Conservation (phyloP, 2,329 filamentous ascomycete genomes). For the Colletotrichum somersetense region DNA sequence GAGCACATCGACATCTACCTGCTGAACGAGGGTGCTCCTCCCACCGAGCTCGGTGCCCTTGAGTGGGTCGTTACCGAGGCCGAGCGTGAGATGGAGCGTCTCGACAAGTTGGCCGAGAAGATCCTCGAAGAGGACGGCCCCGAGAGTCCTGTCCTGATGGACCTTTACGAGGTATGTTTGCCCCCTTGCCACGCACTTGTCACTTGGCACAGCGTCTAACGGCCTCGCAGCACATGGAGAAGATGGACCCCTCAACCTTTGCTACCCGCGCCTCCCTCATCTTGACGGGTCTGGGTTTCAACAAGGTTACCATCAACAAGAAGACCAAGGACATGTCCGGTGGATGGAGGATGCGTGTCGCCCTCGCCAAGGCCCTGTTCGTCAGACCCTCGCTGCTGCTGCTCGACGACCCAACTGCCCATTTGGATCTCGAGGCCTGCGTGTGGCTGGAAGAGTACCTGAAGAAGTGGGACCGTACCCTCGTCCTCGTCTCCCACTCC, state of each 20-base stretch:
- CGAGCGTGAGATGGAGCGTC: slow-evolving; percentile 88
- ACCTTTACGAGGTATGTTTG: slow-evolving; percentile 88
- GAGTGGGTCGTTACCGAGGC: slow-evolving; percentile 98
- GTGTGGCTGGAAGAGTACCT: slow-evolving; percentile 99
- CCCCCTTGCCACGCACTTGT: accelerated
- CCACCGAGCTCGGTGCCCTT: slow-evolving; percentile 87
- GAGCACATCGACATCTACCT: slow-evolving; percentile 98
- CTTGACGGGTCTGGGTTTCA: slow-evolving; percentile 98
- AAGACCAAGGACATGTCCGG: slow-evolving; percentile 99
- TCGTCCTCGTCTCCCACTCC: slow-evolving; percentile 96
- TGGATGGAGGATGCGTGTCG: slow-evolving; percentile 99
- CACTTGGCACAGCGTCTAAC: slow-evolving; percentile 30
- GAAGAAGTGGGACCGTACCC: slow-evolving; percentile 99
- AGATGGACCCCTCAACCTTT: slow-evolving; percentile 98
- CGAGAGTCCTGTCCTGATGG: slow-evolving; percentile 89
- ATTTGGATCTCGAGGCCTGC: slow-evolving; percentile 99
- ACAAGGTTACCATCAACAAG: slow-evolving; percentile 97
- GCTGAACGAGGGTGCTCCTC: slow-evolving; percentile 94
- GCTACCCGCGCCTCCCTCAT: slow-evolving; percentile 95
- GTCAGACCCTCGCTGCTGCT: slow-evolving; percentile 96
- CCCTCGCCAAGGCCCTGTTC: slow-evolving; percentile 96
- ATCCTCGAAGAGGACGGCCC: slow-evolving; percentile 93
- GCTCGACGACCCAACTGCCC: slow-evolving; percentile 97
- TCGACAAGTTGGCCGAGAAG: slow-evolving; percentile 90
- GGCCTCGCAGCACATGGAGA: slow-evolving; percentile 86